Evolutionary conservation across 805 yeast genomes (phyloP).

Genomic region (Lachancea kluyveri): DNA sequence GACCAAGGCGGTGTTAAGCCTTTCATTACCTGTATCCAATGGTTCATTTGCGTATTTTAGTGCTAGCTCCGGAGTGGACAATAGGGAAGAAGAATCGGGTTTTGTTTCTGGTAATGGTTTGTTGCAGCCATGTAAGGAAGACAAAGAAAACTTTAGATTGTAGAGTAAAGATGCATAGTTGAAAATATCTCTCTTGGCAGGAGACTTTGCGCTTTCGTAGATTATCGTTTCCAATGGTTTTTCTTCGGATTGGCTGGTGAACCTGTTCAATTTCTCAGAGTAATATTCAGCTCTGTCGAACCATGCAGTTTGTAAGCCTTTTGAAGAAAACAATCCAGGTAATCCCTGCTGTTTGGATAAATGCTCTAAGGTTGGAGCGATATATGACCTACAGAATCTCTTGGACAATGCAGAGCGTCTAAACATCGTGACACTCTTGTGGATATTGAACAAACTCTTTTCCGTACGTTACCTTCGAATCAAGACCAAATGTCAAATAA

Average conservation of each 20-base stretch:
- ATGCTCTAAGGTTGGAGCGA: constrained; percentile 22
- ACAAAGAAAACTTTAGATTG: constrained; percentile 34
- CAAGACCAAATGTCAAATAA: too few species aligned
- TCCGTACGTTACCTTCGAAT: too few species aligned
- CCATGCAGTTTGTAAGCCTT: constrained; percentile 48
- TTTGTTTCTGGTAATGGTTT: constrained; percentile 11
- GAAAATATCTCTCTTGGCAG: constrained; percentile 28
- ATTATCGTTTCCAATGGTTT: constrained; percentile 22
- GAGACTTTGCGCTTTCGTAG: constrained; percentile 24
- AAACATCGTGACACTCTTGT: too few species aligned
- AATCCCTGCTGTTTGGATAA: constrained; percentile 33
- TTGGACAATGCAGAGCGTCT: constrained; percentile 2
- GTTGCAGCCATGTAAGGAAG: constrained; percentile 26
- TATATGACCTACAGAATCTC: constrained; percentile 12
- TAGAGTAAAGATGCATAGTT: constrained; percentile 36
- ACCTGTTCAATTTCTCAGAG: constrained; percentile 36
- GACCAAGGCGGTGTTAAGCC: constrained; percentile 42
- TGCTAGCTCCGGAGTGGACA: constrained; percentile 38
- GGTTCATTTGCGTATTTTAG: constrained; percentile 27
- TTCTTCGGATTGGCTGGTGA: constrained; percentile 22
- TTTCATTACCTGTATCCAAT: constrained; percentile 27
- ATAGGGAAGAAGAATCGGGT: constrained; percentile 29
- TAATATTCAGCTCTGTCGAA: constrained; percentile 37
- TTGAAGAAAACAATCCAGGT: constrained; percentile 42
- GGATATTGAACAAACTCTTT: too few species aligned